These are phyloP conservation scores for Phallus indusiatus DNA, from an alignment of 768 basidiomycete genomes.

Conservation along the genomic window DNA sequence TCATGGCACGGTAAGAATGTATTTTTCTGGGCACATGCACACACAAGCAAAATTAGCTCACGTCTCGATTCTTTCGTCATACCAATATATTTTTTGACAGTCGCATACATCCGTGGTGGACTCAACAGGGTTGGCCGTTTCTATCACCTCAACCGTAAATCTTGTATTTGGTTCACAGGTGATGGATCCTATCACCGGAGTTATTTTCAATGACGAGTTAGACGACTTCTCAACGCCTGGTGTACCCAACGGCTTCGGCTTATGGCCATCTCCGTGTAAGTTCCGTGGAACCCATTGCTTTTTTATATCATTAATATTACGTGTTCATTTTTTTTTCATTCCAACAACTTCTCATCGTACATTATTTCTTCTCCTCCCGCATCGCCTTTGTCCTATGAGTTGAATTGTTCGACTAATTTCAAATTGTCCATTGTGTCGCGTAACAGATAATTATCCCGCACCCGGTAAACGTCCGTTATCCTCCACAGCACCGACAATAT, in stretches of 20 bases:
- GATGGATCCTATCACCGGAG: constrained; percentile 77
- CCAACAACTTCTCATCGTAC: constrained; percentile 5
- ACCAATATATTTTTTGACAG: constrained; percentile 25
- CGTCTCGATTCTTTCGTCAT: not conserved
- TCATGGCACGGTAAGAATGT: constrained; percentile 70
- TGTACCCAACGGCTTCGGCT: constrained; percentile 71
- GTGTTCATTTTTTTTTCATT: not conserved
- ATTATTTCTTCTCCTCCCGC: constrained; percentile 5
- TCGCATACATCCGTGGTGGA: constrained; percentile 84
- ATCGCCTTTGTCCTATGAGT: not conserved
- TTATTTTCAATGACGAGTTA: constrained; percentile 90
- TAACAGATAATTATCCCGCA: constrained; percentile 76
- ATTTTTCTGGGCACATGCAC: not conserved
- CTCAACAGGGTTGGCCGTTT: constrained; percentile 75
- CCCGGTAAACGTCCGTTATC: constrained; percentile 86
- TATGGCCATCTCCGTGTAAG: constrained; percentile 75
- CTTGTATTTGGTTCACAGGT: constrained; percentile 83
- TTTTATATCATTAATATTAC: not conserved
- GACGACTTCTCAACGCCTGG: constrained; percentile 91
- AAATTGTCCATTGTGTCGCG: not conserved
- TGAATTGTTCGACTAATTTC: not conserved
- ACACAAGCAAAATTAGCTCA: not conserved
- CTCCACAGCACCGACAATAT: constrained; percentile 70
- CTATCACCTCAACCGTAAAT: constrained; percentile 86
- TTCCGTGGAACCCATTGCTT: not conserved